Conservation (phyloP, 371 early-diverging fungal species). For the Batkoa obscura region DNA sequence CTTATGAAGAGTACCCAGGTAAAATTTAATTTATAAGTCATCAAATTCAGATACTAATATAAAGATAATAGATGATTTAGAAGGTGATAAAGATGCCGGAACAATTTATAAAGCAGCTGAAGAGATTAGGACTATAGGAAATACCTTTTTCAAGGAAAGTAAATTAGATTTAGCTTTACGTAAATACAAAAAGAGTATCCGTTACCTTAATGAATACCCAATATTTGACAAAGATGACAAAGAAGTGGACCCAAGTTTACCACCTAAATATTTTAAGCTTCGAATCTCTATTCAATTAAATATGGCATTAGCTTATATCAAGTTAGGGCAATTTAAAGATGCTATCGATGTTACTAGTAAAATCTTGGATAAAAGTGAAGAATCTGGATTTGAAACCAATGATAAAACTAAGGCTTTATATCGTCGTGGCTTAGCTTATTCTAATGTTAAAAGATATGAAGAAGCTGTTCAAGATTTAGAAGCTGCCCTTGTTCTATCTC, state of each 20-base stretch:
- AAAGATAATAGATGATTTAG: no score
- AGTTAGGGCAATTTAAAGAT: constrained; percentile 25
- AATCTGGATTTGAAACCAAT: constrained; percentile 20
- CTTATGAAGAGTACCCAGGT: constrained; percentile 65
- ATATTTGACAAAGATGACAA: constrained; percentile 47
- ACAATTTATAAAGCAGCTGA: not conserved
- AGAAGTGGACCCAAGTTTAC: constrained; percentile 19
- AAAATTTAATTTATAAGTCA: constrained; percentile 2
- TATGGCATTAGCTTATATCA: constrained; percentile 58
- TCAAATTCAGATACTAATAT: not conserved
- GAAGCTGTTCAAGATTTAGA: constrained; percentile 46
- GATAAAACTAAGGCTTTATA: constrained; percentile 71
- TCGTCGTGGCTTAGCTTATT: constrained; percentile 61
- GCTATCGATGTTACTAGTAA: constrained; percentile 35
- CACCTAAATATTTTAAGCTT: constrained; percentile 21
- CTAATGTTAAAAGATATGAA: constrained; percentile 35
- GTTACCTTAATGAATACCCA: constrained; percentile 55
- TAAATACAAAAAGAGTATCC: constrained; percentile 58
- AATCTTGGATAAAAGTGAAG: constrained; percentile 41
- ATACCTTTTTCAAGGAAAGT: constrained; percentile 46
- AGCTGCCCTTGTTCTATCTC: constrained; percentile 35
- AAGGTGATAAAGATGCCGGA: no score
- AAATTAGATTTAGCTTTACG: constrained; percentile 28
- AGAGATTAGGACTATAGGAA: constrained; percentile 60
- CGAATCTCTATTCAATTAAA: constrained; percentile 65